Conservation (phyloP, 2,329 filamentous ascomycete genomes). For the Penicillium verrucosum region DNA sequence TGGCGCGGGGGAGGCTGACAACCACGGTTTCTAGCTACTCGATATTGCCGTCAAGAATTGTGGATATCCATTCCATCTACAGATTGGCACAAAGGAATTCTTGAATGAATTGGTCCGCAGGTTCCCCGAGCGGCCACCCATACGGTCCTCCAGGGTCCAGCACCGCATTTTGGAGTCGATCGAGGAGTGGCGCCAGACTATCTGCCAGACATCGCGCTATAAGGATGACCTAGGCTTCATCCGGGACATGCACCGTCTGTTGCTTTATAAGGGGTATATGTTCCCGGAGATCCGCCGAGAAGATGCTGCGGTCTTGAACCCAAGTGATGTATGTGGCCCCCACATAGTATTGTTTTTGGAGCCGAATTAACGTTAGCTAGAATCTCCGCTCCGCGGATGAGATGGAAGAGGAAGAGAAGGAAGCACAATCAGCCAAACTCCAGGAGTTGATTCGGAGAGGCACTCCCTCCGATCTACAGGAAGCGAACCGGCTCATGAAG, state of each 20-base stretch:
- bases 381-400: constrained; percentile 95
- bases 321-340: constrained; percentile 75
- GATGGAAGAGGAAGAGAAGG: constrained; percentile 95
- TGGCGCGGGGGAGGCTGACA: constrained; percentile 14
- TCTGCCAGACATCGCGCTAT: constrained; percentile 96
- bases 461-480: constrained; percentile 87
- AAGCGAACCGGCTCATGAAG: constrained; percentile 98
- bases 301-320: constrained; percentile 93
- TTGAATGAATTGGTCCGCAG: constrained; percentile 95
- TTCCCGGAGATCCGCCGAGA: constrained; percentile 91
- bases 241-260: constrained; percentile 90
- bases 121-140: constrained; percentile 88
- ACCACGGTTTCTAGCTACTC: constrained; percentile 59
- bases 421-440: constrained; percentile 95
- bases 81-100: constrained; percentile 98
- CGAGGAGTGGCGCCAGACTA: constrained; percentile 96
- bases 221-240: constrained; percentile 97
- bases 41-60: constrained; percentile 99
- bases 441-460: constrained; percentile 94
- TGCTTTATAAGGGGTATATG: constrained; percentile 95
- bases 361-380: constrained; percentile 48
- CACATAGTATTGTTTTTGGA: constrained; percentile 6
- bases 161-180: constrained; percentile 90
- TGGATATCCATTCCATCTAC: constrained; percentile 96
- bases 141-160: constrained; percentile 83